Conservation (phyloP, 1,284 basidiomycete species). For the Cutaneotrichosporon spelunceum region DNA sequence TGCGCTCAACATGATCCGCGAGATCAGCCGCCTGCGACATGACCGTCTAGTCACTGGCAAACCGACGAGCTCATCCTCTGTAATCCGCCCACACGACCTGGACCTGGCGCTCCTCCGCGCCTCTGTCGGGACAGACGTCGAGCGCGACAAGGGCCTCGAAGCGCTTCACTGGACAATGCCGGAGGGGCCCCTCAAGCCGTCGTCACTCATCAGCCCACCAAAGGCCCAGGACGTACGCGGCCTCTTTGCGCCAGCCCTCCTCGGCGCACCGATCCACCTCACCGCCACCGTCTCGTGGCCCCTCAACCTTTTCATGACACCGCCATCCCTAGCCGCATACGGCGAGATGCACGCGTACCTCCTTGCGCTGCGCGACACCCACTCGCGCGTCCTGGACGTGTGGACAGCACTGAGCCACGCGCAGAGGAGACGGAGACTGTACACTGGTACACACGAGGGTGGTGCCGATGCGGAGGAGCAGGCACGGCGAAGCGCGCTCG, state of each 20-base stretch:
- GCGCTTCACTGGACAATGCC: slow-evolving; percentile 70
- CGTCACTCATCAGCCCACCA: neutral
- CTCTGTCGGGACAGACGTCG: slow-evolving; percentile 76
- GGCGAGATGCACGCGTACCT: slow-evolving; percentile 76
- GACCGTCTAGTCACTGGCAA: slow-evolving; percentile 64
- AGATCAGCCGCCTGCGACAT: slow-evolving; percentile 53
- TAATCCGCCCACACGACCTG: slow-evolving; percentile 58
- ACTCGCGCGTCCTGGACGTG: slow-evolving; percentile 69
- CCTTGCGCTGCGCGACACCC: slow-evolving; percentile 74
- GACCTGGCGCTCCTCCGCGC: slow-evolving; percentile 69
- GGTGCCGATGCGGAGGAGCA: slow-evolving; percentile 70
- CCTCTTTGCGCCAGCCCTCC: slow-evolving; percentile 67
- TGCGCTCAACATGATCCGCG: slow-evolving; percentile 61
- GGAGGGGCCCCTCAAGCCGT: slow-evolving; percentile 60
- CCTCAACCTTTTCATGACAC: slow-evolving; percentile 79
- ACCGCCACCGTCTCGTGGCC: slow-evolving; percentile 75
- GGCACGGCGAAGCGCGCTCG: slow-evolving; percentile 56
- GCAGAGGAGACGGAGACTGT: slow-evolving; percentile 72
- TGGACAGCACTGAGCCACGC: slow-evolving; percentile 80
- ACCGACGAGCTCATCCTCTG: slow-evolving; percentile 60
- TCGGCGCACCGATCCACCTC: slow-evolving; percentile 71
- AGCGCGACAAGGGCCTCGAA: slow-evolving; percentile 69
- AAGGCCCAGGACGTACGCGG: slow-evolving; percentile 19
- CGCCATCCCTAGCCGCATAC: slow-evolving; percentile 69
- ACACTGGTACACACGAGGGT: slow-evolving; percentile 82